A percentile compares a stretch with the other conserved stretches of the same genome.
Conservation (phyloP, 352 stramenopile genomes). For the Nothophytophthora sp. region DNA sequence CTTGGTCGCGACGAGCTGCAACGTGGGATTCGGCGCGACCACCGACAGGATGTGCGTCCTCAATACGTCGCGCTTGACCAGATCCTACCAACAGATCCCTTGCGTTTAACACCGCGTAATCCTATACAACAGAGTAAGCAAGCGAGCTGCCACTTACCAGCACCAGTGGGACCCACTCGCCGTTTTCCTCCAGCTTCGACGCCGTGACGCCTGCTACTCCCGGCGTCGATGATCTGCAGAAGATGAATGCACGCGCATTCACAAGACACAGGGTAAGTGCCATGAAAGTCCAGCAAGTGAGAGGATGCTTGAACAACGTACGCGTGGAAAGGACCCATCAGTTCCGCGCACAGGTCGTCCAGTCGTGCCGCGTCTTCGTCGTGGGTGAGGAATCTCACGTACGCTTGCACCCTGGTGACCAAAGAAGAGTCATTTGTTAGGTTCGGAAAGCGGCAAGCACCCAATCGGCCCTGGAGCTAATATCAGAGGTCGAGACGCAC, state of each 20-base stretch:
- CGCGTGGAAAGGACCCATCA: slow-evolving; percentile 78
- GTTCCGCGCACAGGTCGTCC: slow-evolving; percentile 75
- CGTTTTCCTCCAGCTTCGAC: slow-evolving; percentile 1
- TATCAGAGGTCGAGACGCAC: slow-evolving; percentile 34
- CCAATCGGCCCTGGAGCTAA: too few relatives aligned
- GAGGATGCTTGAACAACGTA: too few relatives aligned
- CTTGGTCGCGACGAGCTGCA: slow-evolving; percentile 84
- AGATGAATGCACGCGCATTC: background rate
- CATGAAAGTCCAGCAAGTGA: too few relatives aligned
- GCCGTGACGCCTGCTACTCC: slow-evolving; percentile 1
- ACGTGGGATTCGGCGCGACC: slow-evolving; percentile 75
- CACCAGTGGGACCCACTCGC: slow-evolving; percentile 42
- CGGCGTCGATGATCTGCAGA: slow-evolving; percentile 14
- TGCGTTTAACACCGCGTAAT: too few relatives aligned
- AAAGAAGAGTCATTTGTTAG: slow-evolving; percentile 1
- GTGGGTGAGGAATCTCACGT: slow-evolving; percentile 76
- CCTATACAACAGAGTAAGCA: too few relatives aligned
- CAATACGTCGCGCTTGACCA: slow-evolving; percentile 74
- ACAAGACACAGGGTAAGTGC: background rate
- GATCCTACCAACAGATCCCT: slow-evolving; percentile 42
- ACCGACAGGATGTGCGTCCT: slow-evolving; percentile 70
- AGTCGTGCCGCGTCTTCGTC: slow-evolving; percentile 80
- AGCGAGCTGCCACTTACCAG: slow-evolving; percentile 33
- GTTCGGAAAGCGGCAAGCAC: background rate
- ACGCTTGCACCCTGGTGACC: slow-evolving; percentile 67